Evolutionary conservation across 306 rosid genomes (phyloP).

Genomic region (Ormosia emarginata): DNA sequence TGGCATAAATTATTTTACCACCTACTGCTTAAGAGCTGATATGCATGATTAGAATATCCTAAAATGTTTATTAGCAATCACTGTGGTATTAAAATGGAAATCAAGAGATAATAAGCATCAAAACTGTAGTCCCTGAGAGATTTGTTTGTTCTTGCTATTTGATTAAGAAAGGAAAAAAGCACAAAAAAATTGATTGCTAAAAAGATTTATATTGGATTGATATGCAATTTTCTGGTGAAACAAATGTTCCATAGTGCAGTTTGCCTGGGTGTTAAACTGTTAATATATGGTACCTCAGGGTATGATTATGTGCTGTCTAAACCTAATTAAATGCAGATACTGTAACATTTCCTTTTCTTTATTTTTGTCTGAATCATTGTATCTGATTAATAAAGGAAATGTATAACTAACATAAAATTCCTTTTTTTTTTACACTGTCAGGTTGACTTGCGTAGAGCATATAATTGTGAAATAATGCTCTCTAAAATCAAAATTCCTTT

Average conservation of each 20-base stretch:
- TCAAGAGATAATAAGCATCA: conserved; percentile 6
- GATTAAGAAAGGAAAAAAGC: conserved; percentile 16
- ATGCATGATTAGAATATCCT: conserved; percentile 1
- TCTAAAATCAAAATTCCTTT: conserved; percentile 53
- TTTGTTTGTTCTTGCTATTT: not conserved
- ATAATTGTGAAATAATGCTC: conserved; percentile 58
- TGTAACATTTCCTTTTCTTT: not conserved
- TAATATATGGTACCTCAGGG: not conserved
- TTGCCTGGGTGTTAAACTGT: conserved; percentile 15
- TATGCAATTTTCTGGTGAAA: not conserved
- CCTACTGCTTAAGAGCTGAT: not conserved
- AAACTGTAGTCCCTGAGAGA: not conserved
- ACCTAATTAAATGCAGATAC: conserved; percentile 1
- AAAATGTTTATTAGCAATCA: conserved; percentile 1
- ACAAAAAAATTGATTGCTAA: not conserved
- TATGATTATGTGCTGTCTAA: conserved; percentile 9
- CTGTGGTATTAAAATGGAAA: conserved; percentile 1
- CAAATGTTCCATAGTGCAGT: conserved; percentile 10
- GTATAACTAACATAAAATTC: not conserved
- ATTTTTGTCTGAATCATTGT: not conserved
- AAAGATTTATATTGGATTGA: not conserved
- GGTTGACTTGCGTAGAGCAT: conserved; percentile 56
- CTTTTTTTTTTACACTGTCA: not conserved
- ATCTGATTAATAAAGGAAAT: conserved; percentile 9
- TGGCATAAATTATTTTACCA: conserved; percentile 5